A percentile compares a stretch with the other conserved stretches of the same genome.
These are phyloP conservation scores for Fusarium mundagurra DNA, from an alignment of 2,329 filamentous ascomycete genomes.

Conservation along the genomic window DNA sequence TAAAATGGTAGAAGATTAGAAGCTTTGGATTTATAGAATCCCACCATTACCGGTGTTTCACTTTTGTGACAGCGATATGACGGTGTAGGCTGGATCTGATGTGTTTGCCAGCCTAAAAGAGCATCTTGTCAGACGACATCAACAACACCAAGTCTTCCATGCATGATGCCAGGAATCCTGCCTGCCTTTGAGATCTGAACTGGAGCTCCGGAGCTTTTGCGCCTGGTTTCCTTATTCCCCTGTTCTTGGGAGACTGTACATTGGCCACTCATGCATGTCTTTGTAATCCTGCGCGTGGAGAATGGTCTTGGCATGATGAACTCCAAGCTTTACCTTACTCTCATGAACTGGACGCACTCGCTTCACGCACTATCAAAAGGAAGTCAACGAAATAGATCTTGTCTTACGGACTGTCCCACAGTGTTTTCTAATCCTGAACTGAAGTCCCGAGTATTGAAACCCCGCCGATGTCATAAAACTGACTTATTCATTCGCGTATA, in stretches of 20 bases:
- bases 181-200: not conserved
- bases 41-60: not conserved
- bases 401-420: not conserved
- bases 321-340: not conserved
- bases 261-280: not conserved
- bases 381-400: not conserved
- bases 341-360: not conserved
- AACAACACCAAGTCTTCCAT: not conserved
- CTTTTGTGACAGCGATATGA: not conserved
- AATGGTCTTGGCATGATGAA: conserved; percentile 19
- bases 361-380: not conserved
- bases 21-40: not conserved
- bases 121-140: not conserved
- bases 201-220: conserved; percentile 10
- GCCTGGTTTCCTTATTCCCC: not conserved
- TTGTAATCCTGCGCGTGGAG: conserved; percentile 6
- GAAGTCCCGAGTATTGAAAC: not conserved
- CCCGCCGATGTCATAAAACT: not conserved
- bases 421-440: not conserved
- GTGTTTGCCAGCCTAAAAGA: not conserved
- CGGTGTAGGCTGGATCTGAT: not conserved
- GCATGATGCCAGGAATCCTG: not conserved
- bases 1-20: not conserved
- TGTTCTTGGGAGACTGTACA: not conserved
- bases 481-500: not conserved